Base-by-base conservation (phyloP, 2,329 filamentous ascomycete genomes). In the Pseudopyricularia javanii region DNA sequence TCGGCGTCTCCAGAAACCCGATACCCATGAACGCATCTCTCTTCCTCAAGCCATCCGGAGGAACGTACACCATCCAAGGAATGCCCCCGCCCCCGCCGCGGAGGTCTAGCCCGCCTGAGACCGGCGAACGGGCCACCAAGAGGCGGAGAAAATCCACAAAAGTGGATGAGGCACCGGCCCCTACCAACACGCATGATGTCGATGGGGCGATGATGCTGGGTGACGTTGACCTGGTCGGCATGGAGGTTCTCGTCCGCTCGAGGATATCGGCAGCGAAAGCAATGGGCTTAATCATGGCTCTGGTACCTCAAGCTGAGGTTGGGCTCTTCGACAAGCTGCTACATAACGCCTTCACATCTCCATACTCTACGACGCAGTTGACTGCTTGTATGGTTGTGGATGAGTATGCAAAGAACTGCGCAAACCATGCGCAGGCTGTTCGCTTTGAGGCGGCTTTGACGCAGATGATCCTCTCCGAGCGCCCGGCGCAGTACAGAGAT, bases 121-220 rank as follows among this genome's bases (percentile, higher is more conserved):
- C 70, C 5, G 69, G 73, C 12, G 80, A 88, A 55, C 78, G 86
- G 55, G 75, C 82, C 14, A 73, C 83, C 2, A 88, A 93, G 68
- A 83, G 88, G 58, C 80, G 90, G 33, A 83, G 90, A 56, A 94
- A 90, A 67, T 87, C 87, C 0, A 83, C 87, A n/a, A 95, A 94
- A 71, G 70, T 79, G 20, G 88, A 93, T 53, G 85, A 91, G 28
- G 69, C 77, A 8, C 71, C 78, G 1, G 70, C 79, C 1, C 70
- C 78, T 4, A 78, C 72, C n/a, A 73, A 86, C n/a, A 80, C 86
- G 1, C 93, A 98, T 67, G 95, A 98, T 66, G 89, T 98, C 17
- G 93, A 98, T 65, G 93, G 91, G 9, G 91, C 95, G 59, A 96
- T 98, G 85, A 90, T 98, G 74, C 88, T 91, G 64, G 93, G 94